These are phyloP conservation scores for Aureobasidium sp. DNA, from an alignment of 2,329 filamentous ascomycete genomes.

Conservation along the genomic window DNA sequence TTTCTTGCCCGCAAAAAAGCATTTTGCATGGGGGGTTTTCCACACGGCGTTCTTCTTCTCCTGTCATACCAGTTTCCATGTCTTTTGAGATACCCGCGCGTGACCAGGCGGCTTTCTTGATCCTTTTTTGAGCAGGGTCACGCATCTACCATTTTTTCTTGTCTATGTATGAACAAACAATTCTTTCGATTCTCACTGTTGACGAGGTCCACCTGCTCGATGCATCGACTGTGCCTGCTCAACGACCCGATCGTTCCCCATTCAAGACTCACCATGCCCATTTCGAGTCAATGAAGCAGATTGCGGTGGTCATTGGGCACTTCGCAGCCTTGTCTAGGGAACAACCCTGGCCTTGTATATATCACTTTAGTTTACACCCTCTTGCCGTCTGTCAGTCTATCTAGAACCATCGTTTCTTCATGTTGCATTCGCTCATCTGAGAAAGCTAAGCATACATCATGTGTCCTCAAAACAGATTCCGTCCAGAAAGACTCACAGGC, in stretches of 20 bases:
- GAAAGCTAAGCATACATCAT: no score
- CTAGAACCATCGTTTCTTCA: no score
- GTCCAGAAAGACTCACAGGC: no score
- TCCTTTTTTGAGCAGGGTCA: background rate
- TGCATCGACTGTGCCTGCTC: no score
- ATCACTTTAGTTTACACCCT: no score
- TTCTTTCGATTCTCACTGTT: background rate
- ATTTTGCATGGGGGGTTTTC: background rate
- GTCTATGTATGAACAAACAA: background rate
- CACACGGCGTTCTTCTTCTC: background rate
- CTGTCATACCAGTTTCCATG: background rate
- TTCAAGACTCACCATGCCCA: no score
- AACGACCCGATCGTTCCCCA: no score
- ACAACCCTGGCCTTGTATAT: background rate
- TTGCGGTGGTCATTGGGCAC: no score
- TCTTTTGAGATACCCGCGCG: constrained; percentile 14
- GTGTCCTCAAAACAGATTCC: no score
- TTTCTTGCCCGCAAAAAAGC: background rate
- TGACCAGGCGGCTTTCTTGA: constrained; percentile 4
- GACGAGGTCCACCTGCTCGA: no score
- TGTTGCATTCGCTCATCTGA: no score
- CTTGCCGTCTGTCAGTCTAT: background rate
- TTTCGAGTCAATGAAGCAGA: no score
- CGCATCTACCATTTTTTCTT: background rate
- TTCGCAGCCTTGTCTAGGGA: background rate